Evolutionary conservation across 805 yeast genomes (phyloP).

Genomic region (Candida incommunis): DNA sequence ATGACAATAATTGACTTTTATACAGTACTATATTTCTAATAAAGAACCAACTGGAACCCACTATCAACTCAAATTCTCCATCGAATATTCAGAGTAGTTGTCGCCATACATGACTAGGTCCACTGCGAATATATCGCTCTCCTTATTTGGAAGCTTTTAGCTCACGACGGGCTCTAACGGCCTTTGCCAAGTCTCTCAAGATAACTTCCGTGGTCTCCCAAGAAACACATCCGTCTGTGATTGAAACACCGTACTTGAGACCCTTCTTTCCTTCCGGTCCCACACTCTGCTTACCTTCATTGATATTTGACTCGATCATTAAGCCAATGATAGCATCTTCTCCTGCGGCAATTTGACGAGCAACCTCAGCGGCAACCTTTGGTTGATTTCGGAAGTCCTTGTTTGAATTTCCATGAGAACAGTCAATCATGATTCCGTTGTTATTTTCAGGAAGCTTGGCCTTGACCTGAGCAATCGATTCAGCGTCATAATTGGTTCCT

Average conservation of each 20-base stretch:
- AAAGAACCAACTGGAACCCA: too few species aligned
- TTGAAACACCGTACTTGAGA: slow-evolving; percentile 84
- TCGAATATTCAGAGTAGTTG: too few species aligned
- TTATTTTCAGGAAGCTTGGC: slow-evolving; percentile 39
- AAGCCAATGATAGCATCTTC: slow-evolving; percentile 75
- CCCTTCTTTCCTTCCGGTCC: slow-evolving; percentile 48
- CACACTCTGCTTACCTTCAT: slow-evolving; percentile 81
- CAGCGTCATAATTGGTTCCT: slow-evolving; percentile 84
- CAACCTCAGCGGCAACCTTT: slow-evolving; percentile 68
- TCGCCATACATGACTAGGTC: too few species aligned
- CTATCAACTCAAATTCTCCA: too few species aligned
- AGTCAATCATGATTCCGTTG: slow-evolving; percentile 75
- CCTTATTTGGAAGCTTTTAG: too few species aligned
- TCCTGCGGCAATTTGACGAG: slow-evolving; percentile 70
- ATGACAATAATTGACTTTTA: too few species aligned
- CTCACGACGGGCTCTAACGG: slow-evolving; percentile 60
- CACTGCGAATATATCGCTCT: too few species aligned
- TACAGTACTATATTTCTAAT: too few species aligned
- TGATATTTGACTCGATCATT: slow-evolving; percentile 88
- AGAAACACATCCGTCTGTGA: slow-evolving; percentile 92
- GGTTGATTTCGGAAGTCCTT: slow-evolving; percentile 95
- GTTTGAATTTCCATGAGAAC: slow-evolving; percentile 94
- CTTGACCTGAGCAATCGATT: slow-evolving; percentile 64
- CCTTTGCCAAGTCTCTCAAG: slow-evolving; percentile 63
- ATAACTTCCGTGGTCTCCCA: slow-evolving; percentile 82